Base-by-base conservation (phyloP, 192 early-diverging fungal genomes). In the Geosiphon pyriformis region DNA sequence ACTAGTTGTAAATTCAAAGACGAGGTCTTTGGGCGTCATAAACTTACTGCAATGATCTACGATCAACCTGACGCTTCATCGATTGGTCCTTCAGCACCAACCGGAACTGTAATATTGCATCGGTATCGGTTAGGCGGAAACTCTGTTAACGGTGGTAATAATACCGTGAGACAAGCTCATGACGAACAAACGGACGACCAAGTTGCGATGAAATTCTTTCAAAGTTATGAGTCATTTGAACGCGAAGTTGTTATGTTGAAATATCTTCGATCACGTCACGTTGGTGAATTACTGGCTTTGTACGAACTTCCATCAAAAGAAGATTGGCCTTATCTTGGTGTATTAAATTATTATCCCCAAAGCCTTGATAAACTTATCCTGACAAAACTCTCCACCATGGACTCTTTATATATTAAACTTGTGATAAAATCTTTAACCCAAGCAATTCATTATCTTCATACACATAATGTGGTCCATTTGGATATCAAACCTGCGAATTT, bases 381-480 rank as follows among this genome's bases (percentile, higher is more conserved):
- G 20, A 2, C 11, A 22, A 4, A 4, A 55, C 23, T 20, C 18
- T 20, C 20, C 23, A 1, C 6, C 18, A 55, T 55, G 1, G 6
- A 55, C 2, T 1, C 1, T 1, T 23, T 55, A 55, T 1, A 22
- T 29, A 4, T 55, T 1, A 55, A 55, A 4, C 2, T 55, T 20
- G 2, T 59, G 18, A 23, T 59, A 7, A 34, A 59, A 10, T 59
- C 58, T 35, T 33, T 59, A 33, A 25, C 58, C 0, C 32, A 59
- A 59, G 58, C 58, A 34, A 59, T 59, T 23, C 31, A 59, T 34
- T 37, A 59, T 59, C n/a, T 59, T 30, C 58, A 59, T 59, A 34
- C 2, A 3, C 31, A 59, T 33, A 37, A 37, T 22, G 20, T 59
- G 17, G 58, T 25, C n/a, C 58, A 59, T 34, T 37, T 59, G 58